phyloP scores from a whole-genome alignment of 768 basidiomycete genomes.

The Hygrophorus pudorinus region DNA sequence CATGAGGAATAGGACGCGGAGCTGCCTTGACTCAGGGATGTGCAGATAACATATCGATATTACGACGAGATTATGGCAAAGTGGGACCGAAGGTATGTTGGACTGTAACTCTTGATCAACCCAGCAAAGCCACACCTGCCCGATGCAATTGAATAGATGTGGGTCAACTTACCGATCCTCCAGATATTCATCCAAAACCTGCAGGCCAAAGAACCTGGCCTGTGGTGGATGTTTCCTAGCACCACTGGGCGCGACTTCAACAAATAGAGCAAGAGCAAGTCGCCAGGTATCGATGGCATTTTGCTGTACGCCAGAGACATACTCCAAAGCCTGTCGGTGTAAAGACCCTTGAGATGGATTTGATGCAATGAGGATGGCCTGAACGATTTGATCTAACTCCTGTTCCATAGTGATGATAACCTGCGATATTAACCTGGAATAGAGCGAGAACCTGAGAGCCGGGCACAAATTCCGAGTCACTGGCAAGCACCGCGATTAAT shows the following conservation, averaged over 20 bases:
- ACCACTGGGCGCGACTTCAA: conserved; percentile 51
- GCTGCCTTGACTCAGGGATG: neutral
- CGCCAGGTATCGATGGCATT: conserved; percentile 73
- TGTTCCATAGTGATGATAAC: too few species aligned
- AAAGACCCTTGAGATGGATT: conserved; percentile 62
- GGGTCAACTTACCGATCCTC: conserved; percentile 58
- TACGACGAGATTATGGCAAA: too few species aligned
- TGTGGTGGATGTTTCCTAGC: conserved; percentile 57
- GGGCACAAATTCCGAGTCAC: too few species aligned
- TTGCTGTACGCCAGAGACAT: conserved; percentile 67
- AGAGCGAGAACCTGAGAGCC: too few species aligned
- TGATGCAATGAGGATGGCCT: conserved; percentile 83
- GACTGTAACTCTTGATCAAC: neutral
- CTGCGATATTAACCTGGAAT: too few species aligned
- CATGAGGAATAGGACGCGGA: conserved; percentile 4
- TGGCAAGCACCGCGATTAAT: too few species aligned
- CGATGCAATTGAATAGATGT: neutral
- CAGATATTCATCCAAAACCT: conserved; percentile 73
- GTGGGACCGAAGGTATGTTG: neutral
- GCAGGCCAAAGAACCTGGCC: conserved; percentile 71
- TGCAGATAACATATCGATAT: neutral
- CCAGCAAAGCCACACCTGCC: too few species aligned
- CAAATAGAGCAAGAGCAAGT: conserved; percentile 67
- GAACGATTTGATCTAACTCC: conserved; percentile 39
- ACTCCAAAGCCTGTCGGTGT: conserved; percentile 82